Base-by-base conservation (phyloP, 495 filamentous ascomycete species). In the Bathelium albidoporum region DNA sequence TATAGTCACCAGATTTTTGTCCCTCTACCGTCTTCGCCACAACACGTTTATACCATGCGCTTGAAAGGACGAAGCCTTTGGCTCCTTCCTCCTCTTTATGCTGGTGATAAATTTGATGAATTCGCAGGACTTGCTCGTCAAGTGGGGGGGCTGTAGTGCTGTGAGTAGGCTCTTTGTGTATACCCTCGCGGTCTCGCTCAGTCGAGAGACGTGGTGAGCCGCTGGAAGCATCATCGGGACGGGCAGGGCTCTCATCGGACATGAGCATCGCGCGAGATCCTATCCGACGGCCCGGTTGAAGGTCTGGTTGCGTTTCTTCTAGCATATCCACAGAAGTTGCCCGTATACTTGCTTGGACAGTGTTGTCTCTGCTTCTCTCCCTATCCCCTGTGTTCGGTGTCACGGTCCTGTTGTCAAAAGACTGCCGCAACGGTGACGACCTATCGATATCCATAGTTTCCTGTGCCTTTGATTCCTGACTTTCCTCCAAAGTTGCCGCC, bases 41-140 rank as follows among this genome's bases (percentile, higher is more conserved):
- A 1, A 97, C 90, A 39, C 85, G 81, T 45, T 79, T 79, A 28
- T 97, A 78, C 94, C 94, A 98, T 59, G 79, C 74, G 22, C 78
- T 81, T 7, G 93, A 94, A 18, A 98, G 81, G 12, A 95, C 77
- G 68, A 87, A 96, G 32, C 85, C 89, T 65, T 84, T 82, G 65
- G 89, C 83, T 16, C 87, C 86, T 59, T 93, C 89, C 63, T 82
- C 68, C 32, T 86, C 72, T 5, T 80, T 78, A 9, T n/a, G 7
- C 5, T 75, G 71, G 53, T 80, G 71, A 60, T 77, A 75, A 53
- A 85, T 77, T 20, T 79, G 78, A 60, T 81, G 75, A 18, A 98
- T 89, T 10, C 82, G 80, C 26, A 79, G 79, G 52, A 95, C 82
- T 67, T 97, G 95, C 31, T 90, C 86, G 59, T 92, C 89, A 65